Evolutionary conservation across 1,284 basidiomycete genomes (phyloP).

Genomic region (Mycosarcoma mackinlayi): DNA sequence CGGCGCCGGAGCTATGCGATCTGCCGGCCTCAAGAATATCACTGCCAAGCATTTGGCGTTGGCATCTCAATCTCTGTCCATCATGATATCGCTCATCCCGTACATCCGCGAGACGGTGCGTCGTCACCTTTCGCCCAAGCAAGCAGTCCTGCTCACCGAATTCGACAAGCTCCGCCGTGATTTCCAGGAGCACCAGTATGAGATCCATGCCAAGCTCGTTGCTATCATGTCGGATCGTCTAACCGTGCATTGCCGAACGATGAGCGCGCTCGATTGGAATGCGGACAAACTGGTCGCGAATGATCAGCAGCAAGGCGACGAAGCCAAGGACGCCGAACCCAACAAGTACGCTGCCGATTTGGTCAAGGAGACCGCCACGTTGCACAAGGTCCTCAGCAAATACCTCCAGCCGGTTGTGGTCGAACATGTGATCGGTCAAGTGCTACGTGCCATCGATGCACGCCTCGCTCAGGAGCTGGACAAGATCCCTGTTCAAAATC

Average conservation of each 20-base stretch:
- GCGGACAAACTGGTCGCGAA: conserved; percentile 25
- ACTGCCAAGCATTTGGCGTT: conserved; percentile 94
- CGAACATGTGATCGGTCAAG: conserved; percentile 57
- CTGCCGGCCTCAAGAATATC: conserved; percentile 96
- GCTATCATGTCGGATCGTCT: conserved; percentile 98
- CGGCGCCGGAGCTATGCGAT: conserved; percentile 96
- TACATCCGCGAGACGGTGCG: conserved; percentile 94
- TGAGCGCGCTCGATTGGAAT: conserved; percentile 71
- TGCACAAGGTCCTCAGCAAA: conserved; percentile 94
- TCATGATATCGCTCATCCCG: conserved; percentile 93
- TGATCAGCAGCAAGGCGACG: conserved; percentile 2
- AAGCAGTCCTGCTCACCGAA: conserved; percentile 94
- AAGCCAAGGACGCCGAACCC: conserved; percentile 48
- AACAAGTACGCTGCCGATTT: conserved; percentile 90
- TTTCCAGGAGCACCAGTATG: conserved; percentile 98
- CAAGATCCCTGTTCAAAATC: conserved; percentile 46
- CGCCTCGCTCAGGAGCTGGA: conserved; percentile 55
- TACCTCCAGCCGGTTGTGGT: conserved; percentile 74
- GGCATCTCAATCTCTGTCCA: conserved; percentile 92
- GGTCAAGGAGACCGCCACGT: conserved; percentile 92
- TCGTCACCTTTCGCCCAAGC: conserved; percentile 88
- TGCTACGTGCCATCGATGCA: conserved; percentile 54
- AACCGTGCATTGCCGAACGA: conserved; percentile 81
- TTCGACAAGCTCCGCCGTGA: conserved; percentile 99
- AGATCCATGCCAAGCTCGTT: conserved; percentile 96